Evolutionary conservation across 352 stramenopile species (phyloP), one percentile per base, ranked within the genome.

Genomic region (Bremia lactucae): DNA sequence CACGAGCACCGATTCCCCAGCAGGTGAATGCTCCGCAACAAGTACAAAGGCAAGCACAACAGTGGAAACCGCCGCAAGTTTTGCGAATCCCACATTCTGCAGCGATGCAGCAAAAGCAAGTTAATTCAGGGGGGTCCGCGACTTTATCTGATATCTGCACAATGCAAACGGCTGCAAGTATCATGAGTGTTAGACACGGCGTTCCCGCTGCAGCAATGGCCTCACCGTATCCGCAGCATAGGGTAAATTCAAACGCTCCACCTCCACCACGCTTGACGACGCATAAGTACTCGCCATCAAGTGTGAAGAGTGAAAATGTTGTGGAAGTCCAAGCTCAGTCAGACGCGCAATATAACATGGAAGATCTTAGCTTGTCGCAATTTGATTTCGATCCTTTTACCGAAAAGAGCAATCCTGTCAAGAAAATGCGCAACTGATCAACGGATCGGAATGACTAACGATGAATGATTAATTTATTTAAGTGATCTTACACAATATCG

Each of bases 291-390:
- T 31, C 42, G 6, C 34, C 53, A 38, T 23, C 41, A n/a, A 54
- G 48, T 24, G 33, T 67, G 10, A 67, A 67, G 31, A 34, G 44
- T 3, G 58, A 67, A n/a, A 31, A 40, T 6, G 14, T 37, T 35
- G 11, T 31, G 10, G 33, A 36, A 25, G 46, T 22, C 2, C 46
- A 57, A 44, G 42, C 36, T 33, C 40, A 48, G 13, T 20, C 49
- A 3, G 46, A 56, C 10, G 59, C 60, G 7, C 72, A 64, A 44
- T 87, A 65, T 45, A 69, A 85, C 26, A 78, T 92, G 42, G 77
- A 87, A 40, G 79, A 88, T 26, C 59, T 92, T 7, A 87, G 79
- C 49, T 53, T 86, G 15, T 92, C 79, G 4, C 79, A 92, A 35
- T 92, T 92, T 46, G 79, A 92, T 39, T 92, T 72, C 40, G 72